Evolutionary conservation across 2,329 filamentous ascomycete species (phyloP).

Genomic region (Zasmidium citrigriseum): DNA sequence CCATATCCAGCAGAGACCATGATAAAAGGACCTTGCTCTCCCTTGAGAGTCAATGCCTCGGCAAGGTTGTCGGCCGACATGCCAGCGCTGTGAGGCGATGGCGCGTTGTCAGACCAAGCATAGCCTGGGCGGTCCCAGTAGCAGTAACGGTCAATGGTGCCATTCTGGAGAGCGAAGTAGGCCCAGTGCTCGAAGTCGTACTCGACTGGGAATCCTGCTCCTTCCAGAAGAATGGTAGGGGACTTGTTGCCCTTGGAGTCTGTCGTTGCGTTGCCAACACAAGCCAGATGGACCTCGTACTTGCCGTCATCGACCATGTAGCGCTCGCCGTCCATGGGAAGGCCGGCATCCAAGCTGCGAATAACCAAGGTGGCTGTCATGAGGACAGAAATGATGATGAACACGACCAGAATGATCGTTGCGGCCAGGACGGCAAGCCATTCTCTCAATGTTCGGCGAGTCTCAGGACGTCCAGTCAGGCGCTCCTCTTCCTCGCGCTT

Average conservation of each 20-base stretch:
- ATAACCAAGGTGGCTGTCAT: constrained; percentile 79
- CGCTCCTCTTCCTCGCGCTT: constrained; percentile 92
- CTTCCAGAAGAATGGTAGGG: constrained; percentile 86
- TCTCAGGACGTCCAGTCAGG: constrained; percentile 85
- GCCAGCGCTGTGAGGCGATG: constrained; percentile 87
- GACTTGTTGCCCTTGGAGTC: constrained; percentile 54
- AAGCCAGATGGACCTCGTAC: constrained; percentile 85
- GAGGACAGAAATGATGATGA: constrained; percentile 69
- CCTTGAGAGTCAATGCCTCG: constrained; percentile 77
- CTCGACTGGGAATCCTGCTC: constrained; percentile 77
- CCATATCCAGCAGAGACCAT: constrained; percentile 84
- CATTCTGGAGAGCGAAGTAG: constrained; percentile 72
- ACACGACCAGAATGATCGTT: constrained; percentile 68
- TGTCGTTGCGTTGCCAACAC: constrained; percentile 69
- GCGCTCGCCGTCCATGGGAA: constrained; percentile 71
- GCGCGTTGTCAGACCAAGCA: constrained; percentile 86
- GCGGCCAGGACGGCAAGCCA: constrained; percentile 80
- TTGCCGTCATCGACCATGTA: constrained; percentile 82
- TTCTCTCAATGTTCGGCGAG: constrained; percentile 75
- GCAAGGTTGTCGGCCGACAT: constrained; percentile 89
- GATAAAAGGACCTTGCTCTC: constrained; percentile 86
- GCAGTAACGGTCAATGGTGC: constrained; percentile 85
- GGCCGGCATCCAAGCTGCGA: constrained; percentile 74
- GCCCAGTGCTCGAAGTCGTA: constrained; percentile 78
- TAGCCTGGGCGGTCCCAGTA: constrained; percentile 92